phyloP scores from a whole-genome alignment of 2,329 filamentous ascomycete genomes.

The Aspergillus candidus region DNA sequence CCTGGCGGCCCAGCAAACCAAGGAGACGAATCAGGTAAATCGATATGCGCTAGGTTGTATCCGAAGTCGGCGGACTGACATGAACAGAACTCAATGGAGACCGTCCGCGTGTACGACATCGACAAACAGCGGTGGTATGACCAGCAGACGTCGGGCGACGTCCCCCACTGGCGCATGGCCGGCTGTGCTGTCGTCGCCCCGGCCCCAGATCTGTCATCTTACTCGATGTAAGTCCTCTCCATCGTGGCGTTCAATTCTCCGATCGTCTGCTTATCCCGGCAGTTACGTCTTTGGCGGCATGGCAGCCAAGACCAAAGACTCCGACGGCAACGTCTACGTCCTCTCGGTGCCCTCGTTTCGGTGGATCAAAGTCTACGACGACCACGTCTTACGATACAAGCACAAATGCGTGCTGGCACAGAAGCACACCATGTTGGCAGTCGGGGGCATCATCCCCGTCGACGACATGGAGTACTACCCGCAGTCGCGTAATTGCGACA shows the following conservation, averaged over 20 bases:
- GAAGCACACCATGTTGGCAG: constrained; percentile 3
- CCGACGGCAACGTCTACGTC: constrained; percentile 7
- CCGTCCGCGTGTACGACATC: constrained; percentile 4
- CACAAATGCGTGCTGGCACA: constrained; percentile 1
- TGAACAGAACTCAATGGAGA: constrained; percentile 7
- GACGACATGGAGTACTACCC: constrained; percentile 2
- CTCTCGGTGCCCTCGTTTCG: constrained; percentile 7
- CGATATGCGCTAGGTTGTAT: no score
- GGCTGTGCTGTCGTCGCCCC: constrained; percentile 4
- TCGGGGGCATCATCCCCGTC: constrained; percentile 3
- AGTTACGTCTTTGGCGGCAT: constrained; percentile 8
- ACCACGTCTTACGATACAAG: constrained; percentile 1
- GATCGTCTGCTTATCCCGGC: background rate
- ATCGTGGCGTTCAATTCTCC: no score
- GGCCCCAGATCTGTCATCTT: constrained; percentile 5
- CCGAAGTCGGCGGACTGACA: background rate
- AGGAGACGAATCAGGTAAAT: background rate
- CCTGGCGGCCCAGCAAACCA: constrained; percentile 1
- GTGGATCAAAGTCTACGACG: constrained; percentile 6
- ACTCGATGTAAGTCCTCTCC: constrained; percentile 2
- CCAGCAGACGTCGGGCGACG: constrained; percentile 4
- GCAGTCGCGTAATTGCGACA: constrained; percentile 1
- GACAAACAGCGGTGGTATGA: constrained; percentile 6
- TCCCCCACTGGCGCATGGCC: constrained; percentile 8
- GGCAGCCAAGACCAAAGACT: background rate